Conservation (phyloP, 371 early-diverging fungal genomes). For the Mucor plumbeus region DNA sequence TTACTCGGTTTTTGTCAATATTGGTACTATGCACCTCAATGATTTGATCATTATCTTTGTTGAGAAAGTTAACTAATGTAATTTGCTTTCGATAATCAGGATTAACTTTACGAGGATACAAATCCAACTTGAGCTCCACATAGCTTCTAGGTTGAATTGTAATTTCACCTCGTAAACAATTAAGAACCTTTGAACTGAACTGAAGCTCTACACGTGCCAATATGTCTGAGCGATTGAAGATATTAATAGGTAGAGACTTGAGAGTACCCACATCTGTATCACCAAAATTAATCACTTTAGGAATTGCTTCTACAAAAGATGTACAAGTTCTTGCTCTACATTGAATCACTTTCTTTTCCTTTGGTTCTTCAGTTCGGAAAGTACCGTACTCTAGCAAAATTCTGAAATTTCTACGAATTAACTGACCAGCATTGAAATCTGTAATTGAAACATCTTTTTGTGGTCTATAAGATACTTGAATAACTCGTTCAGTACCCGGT, state of each 20-base stretch:
- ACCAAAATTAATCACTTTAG: slow-evolving; percentile 89
- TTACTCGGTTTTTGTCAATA: slow-evolving; percentile 94
- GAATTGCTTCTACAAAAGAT: slow-evolving; percentile 88
- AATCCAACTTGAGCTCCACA: slow-evolving; percentile 88
- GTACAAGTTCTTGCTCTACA: slow-evolving; percentile 94
- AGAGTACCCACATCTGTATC: slow-evolving; percentile 94
- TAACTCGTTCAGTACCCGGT: slow-evolving; percentile 84
- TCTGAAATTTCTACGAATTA: slow-evolving; percentile 79
- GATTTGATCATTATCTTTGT: slow-evolving; percentile 89
- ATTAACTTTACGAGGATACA: slow-evolving; percentile 97
- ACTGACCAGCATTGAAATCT: slow-evolving; percentile 75
- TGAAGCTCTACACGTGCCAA: slow-evolving; percentile 84
- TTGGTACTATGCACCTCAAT: slow-evolving; percentile 93
- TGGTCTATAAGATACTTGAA: slow-evolving; percentile 84
- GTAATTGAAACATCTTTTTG: slow-evolving; percentile 62
- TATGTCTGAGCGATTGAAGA: slow-evolving; percentile 90
- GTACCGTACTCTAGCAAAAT: slow-evolving; percentile 75
- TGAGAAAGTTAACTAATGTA: slow-evolving; percentile 88
- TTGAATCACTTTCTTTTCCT: slow-evolving; percentile 86
- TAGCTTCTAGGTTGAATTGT: slow-evolving; percentile 83
- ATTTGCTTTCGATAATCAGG: slow-evolving; percentile 97
- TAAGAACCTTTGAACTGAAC: slow-evolving; percentile 92
- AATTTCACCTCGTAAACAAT: slow-evolving; percentile 81
- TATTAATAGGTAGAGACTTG: slow-evolving; percentile 82
- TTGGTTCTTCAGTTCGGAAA: slow-evolving; percentile 56